Conservation (phyloP, 1,284 basidiomycete species). For the Trametes versicolor region DNA sequence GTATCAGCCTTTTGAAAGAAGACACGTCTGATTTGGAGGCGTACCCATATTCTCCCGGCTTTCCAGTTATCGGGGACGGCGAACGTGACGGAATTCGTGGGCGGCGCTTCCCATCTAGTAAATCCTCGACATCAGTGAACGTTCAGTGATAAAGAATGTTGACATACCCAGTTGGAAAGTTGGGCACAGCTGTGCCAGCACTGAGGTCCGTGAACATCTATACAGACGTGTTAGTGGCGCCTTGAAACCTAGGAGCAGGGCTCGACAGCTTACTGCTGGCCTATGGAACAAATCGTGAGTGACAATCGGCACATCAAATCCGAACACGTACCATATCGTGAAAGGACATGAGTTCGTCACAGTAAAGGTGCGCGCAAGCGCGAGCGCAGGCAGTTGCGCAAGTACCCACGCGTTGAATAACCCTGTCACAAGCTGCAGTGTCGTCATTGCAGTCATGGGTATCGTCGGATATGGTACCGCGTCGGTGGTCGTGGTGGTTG, state of each 20-base stretch:
- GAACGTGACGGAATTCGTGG: constrained; percentile 44
- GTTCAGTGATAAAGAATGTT: neutral
- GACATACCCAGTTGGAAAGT: constrained; percentile 42
- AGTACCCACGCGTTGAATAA: neutral
- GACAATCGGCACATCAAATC: neutral
- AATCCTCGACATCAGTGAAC: neutral
- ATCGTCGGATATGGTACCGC: neutral
- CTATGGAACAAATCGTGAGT: constrained; percentile 23
- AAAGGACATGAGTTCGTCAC: constrained; percentile 47
- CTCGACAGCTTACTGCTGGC: constrained; percentile 38
- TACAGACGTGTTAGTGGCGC: neutral
- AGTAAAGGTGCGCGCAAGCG: constrained; percentile 41
- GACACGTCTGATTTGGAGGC: constrained; percentile 1
- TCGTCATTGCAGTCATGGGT: neutral
- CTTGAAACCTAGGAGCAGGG: neutral
- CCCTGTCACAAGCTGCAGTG: neutral
- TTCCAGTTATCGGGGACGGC: constrained; percentile 50
- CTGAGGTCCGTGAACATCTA: constrained; percentile 41
- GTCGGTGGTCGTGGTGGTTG: constrained; percentile 2
- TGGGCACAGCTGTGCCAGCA: constrained; percentile 37
- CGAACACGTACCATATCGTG: constrained; percentile 45
- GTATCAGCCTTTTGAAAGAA: neutral
- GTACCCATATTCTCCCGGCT: constrained; percentile 51
- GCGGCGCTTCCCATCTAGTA: constrained; percentile 46
- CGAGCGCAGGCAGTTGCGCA: constrained; percentile 1